Evolutionary conservation across 2,329 filamentous ascomycete species (phyloP).

Genomic region (Phoma herbarum): DNA sequence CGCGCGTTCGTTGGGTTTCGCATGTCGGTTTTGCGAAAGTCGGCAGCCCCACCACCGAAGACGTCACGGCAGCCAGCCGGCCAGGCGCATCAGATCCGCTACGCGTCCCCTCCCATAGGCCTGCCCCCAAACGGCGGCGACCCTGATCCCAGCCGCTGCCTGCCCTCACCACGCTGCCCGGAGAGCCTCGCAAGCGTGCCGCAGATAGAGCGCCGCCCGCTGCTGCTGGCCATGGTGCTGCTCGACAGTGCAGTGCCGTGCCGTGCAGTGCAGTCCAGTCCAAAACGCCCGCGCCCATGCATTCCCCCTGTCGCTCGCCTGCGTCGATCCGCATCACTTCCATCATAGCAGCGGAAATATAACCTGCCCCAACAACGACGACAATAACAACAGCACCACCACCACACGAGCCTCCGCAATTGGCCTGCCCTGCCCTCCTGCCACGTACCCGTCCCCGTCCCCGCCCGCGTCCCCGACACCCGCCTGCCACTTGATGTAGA

Average conservation of each 20-base stretch:
- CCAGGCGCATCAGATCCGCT: not conserved
- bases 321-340: constrained; percentile 25
- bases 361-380: constrained; percentile 19
- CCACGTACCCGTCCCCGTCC: too few relatives aligned
- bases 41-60: constrained; percentile 14
- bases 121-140: not conserved
- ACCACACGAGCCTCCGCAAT: not conserved
- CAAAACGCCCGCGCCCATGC: constrained; percentile 3
- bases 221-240: constrained; percentile 1
- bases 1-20: constrained; percentile 10
- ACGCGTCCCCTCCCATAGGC: constrained; percentile 8
- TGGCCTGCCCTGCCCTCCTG: constrained; percentile 1
- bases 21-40: constrained; percentile 7
- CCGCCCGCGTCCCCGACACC: too few relatives aligned
- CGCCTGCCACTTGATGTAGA: constrained; percentile 23
- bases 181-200: not conserved
- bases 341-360: constrained; percentile 16
- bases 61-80: constrained; percentile 14
- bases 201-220: constrained; percentile 12
- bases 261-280: too few relatives aligned
- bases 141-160: not conserved
- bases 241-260: too few relatives aligned
- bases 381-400: not conserved
- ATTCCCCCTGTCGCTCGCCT: constrained; percentile 41
- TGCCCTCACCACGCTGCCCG: constrained; percentile 5